A percentile compares a stretch with the other conserved stretches of the same genome.
phyloP scores from a whole-genome alignment of 768 basidiomycete species.

The Lactifluus subvellereus region DNA sequence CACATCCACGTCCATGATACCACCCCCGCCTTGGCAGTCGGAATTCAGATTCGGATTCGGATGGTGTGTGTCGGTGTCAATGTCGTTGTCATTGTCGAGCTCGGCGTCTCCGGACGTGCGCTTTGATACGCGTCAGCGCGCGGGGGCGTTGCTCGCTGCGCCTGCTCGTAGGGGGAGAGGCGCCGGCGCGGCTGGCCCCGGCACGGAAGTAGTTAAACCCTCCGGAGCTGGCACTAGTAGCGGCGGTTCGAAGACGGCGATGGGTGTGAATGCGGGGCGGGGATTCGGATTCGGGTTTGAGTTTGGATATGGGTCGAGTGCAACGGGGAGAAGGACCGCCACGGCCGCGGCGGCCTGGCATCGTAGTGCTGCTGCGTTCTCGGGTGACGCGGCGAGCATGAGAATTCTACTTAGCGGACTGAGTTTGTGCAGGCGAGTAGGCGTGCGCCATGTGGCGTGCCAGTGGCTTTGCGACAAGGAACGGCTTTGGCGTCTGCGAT shows the following conservation, averaged over 20 bases:
- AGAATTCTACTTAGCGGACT: conserved; percentile 78
- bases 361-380: conserved; percentile 31
- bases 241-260: conserved; percentile 5
- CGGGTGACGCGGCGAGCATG: conserved; percentile 60
- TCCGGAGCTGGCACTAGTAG: background rate
- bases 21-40: background rate
- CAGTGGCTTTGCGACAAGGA: conserved; percentile 68
- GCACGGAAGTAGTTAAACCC: background rate
- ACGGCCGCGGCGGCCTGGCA: background rate
- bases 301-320: background rate
- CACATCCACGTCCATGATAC: conserved; percentile 3
- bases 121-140: conserved; percentile 20
- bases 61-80: background rate
- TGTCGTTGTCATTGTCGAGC: conserved; percentile 14
- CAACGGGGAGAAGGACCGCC: background rate
- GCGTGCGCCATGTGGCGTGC: conserved; percentile 69
- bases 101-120: conserved; percentile 16
- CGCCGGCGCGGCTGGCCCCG: background rate
- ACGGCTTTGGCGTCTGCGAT: conserved; percentile 38
- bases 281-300: background rate
- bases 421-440: conserved; percentile 74
- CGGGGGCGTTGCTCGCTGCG: conserved; percentile 10
- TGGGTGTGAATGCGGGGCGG: background rate
- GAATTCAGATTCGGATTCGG: background rate
- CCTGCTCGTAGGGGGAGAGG: conserved; percentile 13